Conservation (phyloP, 2,329 filamentous ascomycete species). For the Domatiomyces globalis region DNA sequence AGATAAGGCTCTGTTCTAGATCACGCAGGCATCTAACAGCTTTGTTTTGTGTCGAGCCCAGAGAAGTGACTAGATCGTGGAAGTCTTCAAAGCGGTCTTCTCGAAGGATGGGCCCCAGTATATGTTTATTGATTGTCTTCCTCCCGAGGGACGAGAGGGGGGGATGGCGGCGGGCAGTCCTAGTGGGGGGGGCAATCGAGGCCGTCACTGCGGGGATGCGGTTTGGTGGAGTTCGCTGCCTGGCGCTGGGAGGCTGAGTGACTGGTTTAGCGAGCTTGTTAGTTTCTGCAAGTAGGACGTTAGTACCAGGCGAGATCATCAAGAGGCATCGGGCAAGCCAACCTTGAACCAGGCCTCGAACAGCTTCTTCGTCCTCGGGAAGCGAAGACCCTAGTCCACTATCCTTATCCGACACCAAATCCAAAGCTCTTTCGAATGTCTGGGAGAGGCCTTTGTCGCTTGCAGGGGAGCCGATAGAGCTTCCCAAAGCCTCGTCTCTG, state of each 20-base stretch:
- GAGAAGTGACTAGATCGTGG: constrained; percentile 59
- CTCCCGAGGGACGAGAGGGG: constrained; percentile 55
- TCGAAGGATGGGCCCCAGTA: constrained; percentile 61
- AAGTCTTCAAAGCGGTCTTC: constrained; percentile 65
- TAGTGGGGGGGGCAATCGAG: constrained; percentile 39
- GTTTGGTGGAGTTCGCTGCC: constrained; percentile 2
- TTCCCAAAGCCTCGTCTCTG: constrained; percentile 79
- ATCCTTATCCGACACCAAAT: constrained; percentile 24
- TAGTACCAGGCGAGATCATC: constrained; percentile 16
- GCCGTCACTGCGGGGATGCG: constrained; percentile 43
- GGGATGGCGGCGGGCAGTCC: constrained; percentile 37
- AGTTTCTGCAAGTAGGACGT: constrained; percentile 15
- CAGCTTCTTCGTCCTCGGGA: constrained; percentile 13
- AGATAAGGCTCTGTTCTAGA: constrained; percentile 83
- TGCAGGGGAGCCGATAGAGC: constrained; percentile 53
- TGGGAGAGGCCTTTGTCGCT: constrained; percentile 30
- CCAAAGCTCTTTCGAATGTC: constrained; percentile 26
- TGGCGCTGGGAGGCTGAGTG: constrained; percentile 7
- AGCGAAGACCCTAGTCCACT: constrained; percentile 13
- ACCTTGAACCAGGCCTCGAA: constrained; percentile 18
- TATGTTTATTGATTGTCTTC: constrained; percentile 65
- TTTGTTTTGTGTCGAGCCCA: constrained; percentile 57
- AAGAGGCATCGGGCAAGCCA: constrained; percentile 18
- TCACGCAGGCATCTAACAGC: constrained; percentile 85
- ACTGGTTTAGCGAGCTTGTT: constrained; percentile 11